Percentiles rank a stretch among this genome's conserved stretches.
Conservation (phyloP, 306 rosid genomes). For the Vigna angularis region DNA sequence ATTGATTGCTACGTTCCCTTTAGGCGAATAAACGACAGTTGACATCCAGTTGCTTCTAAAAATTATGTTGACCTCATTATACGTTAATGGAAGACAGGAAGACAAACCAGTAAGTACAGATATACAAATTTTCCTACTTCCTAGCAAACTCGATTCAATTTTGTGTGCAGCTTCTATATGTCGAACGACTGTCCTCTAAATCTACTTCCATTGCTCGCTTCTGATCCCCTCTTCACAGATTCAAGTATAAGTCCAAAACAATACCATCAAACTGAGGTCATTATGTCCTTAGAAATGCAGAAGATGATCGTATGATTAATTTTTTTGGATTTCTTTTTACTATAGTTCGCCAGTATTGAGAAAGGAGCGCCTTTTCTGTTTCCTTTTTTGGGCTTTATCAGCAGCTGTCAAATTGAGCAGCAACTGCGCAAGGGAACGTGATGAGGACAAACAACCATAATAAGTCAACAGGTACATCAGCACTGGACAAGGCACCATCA, state of each 20-base stretch:
- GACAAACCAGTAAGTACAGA: constrained; percentile 4
- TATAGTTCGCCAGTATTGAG: constrained; percentile 24
- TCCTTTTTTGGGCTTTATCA: constrained; percentile 33
- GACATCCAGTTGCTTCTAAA: constrained; percentile 25
- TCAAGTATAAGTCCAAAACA: constrained; percentile 30
- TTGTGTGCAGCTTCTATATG: constrained; percentile 32
- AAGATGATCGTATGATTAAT: constrained; percentile 34
- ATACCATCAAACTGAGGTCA: constrained; percentile 35
- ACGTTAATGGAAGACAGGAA: background rate
- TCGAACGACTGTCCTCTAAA: constrained; percentile 2
- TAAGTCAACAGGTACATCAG: constrained; percentile 30
- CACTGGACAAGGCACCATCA: constrained; percentile 32
- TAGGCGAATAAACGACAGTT: constrained; percentile 9
- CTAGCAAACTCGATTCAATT: constrained; percentile 30
- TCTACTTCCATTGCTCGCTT: constrained; percentile 34
- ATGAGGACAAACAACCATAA: constrained; percentile 37
- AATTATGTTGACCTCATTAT: constrained; percentile 20
- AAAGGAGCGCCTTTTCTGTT: constrained; percentile 21
- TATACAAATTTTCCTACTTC: constrained; percentile 44
- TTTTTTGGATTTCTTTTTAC: constrained; percentile 8
- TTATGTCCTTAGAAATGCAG: constrained; percentile 31
- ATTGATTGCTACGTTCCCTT: background rate
- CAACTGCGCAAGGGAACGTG: constrained; percentile 26
- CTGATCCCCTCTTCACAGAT: constrained; percentile 31
- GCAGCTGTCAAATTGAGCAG: constrained; percentile 43